Conservation (phyloP, 2,329 filamentous ascomycete genomes). For the Pseudocercospora fijiensis region DNA sequence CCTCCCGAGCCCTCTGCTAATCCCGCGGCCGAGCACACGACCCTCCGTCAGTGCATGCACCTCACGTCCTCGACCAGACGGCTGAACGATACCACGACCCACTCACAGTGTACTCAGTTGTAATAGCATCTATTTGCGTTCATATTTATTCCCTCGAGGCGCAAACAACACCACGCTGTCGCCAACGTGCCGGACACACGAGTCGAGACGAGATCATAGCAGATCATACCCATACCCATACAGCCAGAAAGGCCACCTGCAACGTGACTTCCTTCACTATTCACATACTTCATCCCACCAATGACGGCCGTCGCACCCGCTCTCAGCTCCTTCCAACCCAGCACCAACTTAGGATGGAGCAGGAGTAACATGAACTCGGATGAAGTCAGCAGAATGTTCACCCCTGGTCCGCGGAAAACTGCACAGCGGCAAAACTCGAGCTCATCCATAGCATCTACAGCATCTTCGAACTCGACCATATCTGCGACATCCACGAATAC, state of each 20-base stretch:
- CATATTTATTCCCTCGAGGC: not conserved
- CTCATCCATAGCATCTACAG: conserved; percentile 69
- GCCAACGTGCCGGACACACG: conserved; percentile 13
- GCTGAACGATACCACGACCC: conserved; percentile 15
- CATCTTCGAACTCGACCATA: conserved; percentile 66
- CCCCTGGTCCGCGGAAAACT: conserved; percentile 72
- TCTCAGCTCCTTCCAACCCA: conserved; percentile 59
- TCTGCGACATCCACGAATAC: conserved; percentile 58
- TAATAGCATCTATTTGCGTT: conserved; percentile 4
- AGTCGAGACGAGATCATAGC: not conserved
- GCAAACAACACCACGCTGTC: not conserved
- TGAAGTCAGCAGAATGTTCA: conserved; percentile 75
- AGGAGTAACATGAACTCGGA: conserved; percentile 70
- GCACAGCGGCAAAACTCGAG: conserved; percentile 87
- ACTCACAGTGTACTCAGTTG: not conserved
- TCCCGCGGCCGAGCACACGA: conserved; percentile 7
- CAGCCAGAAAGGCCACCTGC: not conserved
- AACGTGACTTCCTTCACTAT: conserved; percentile 7
- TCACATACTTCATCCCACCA: conserved; percentile 16
- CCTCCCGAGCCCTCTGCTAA: not conserved
- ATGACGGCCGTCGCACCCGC: conserved; percentile 69
- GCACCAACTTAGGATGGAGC: conserved; percentile 55
- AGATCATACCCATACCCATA: not conserved
- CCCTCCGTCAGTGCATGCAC: conserved; percentile 8
- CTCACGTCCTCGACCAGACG: conserved; percentile 7